phyloP scores from a whole-genome alignment of 768 basidiomycete species.

The Suillus placidus region DNA sequence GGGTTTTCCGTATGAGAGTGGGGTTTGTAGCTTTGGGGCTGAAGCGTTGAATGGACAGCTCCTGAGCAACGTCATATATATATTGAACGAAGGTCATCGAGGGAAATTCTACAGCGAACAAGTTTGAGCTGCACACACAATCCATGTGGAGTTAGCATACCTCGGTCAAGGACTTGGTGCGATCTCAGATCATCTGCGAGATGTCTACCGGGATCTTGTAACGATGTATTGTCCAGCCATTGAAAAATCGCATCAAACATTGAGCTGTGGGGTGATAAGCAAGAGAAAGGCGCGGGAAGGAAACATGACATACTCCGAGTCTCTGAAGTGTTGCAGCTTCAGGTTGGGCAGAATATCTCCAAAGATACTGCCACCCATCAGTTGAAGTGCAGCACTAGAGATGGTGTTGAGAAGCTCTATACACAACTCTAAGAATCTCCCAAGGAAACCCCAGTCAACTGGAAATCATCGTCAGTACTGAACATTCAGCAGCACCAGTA shows the following conservation, averaged over 20 bases:
- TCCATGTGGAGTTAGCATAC: slow-evolving; percentile 12
- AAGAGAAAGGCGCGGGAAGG: not conserved
- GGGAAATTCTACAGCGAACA: slow-evolving; percentile 31
- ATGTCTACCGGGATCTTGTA: slow-evolving; percentile 16
- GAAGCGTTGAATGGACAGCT: slow-evolving; percentile 28
- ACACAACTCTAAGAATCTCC: slow-evolving; percentile 44
- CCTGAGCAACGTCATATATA: slow-evolving; percentile 44
- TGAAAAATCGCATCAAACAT: slow-evolving; percentile 28
- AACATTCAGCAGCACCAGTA: not conserved
- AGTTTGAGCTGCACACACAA: slow-evolving; percentile 6
- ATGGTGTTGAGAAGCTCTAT: slow-evolving; percentile 45
- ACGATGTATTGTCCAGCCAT: slow-evolving; percentile 29
- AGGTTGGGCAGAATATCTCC: slow-evolving; percentile 39
- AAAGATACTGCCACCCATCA: slow-evolving; percentile 32
- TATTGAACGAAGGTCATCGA: slow-evolving; percentile 52
- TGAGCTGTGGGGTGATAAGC: slow-evolving; percentile 19
- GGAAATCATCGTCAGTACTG: slow-evolving; percentile 10
- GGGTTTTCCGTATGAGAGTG: slow-evolving; percentile 19
- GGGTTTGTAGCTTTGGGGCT: slow-evolving; percentile 13
- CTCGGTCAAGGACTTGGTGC: slow-evolving; percentile 32
- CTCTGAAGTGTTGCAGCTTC: slow-evolving; percentile 33
- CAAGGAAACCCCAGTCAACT: slow-evolving; percentile 65
- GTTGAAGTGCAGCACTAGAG: slow-evolving; percentile 28
- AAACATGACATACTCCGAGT: slow-evolving; percentile 42
- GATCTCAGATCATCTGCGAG: slow-evolving; percentile 27